Evolutionary conservation across 2,329 filamentous ascomycete species (phyloP), one percentile per base, ranked within the genome.

Genomic region (Stemphylium vesicarium): DNA sequence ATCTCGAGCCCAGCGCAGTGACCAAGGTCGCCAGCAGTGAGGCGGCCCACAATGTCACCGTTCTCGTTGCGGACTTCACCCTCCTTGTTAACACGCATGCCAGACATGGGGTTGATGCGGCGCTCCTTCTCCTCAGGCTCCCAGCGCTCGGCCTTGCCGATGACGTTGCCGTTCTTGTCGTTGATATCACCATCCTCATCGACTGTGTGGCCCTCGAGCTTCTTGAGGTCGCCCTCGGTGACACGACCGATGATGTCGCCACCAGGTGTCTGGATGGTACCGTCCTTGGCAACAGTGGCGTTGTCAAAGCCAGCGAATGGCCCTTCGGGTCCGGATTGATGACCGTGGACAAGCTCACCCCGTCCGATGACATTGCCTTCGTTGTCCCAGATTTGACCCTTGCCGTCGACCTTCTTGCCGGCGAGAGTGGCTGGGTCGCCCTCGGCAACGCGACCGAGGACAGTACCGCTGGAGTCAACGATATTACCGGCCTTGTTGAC

Each of bases 401-500:
- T 73, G 44, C 83, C 83, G 56, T 87, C 85, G 42, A 86, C 84
- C 78, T 85, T 87, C 72, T 83, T 82, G 59, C 85, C 85, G 43
- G 85, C 78, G 64, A 88, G 77, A 54, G 79, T 80, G 61, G 80
- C 77, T 38, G 80, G 75, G 54, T 87, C 84, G 35, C 85, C 85
- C 52, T 85, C 83, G 50, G 78, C 74, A 49, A 87, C 80, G 43
- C 82, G 82, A 37, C 85, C 85, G 48, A 84, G 78, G 65, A 86
- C 81, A 24, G 78, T 79, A n/a, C 85, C 85, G 53, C 80, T 80
- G 53, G 79, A 77, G 64, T 88, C 84, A 41, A 87, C 84, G 16
- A 87, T 80, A 46, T 87, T 86, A 48, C 85, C 85, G 33, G 78
- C 78, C 75, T 87, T 87, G 79, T 88, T 88, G 69, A 87, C 83